A percentile compares a stretch with the other conserved stretches of the same genome.
Evolutionary conservation across 1,139 yeast species (phyloP).

Genomic region (Protomyces pachydermus): DNA sequence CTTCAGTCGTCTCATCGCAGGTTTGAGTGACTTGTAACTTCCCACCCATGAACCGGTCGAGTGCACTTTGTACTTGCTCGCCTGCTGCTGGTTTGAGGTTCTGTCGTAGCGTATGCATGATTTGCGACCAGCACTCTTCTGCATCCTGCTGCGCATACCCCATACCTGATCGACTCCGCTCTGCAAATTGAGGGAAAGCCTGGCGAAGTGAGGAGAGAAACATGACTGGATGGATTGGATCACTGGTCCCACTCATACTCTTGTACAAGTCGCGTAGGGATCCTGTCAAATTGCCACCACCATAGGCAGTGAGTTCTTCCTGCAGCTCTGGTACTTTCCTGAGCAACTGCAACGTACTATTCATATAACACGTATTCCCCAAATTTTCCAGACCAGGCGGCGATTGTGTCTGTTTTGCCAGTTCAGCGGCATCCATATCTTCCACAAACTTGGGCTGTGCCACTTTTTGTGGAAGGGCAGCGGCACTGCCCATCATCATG

Average conservation of each 20-base stretch:
- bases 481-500: conserved; percentile 92
- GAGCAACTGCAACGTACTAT: conserved; percentile 38
- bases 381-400: conserved; percentile 48
- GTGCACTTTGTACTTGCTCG: conserved; percentile 35
- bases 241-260: conserved; percentile 38
- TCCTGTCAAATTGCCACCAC: conserved; percentile 15
- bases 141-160: conserved; percentile 93
- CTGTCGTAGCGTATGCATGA: conserved; percentile 44
- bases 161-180: conserved; percentile 58
- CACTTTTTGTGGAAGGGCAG: conserved; percentile 54
- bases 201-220: conserved; percentile 58
- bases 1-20: conserved; percentile 51
- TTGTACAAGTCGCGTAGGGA: conserved; percentile 37
- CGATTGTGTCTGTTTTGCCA: conserved; percentile 40
- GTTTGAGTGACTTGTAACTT: conserved; percentile 58
- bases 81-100: conserved; percentile 20
- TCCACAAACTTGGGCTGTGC: conserved; percentile 52
- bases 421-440: conserved; percentile 54
- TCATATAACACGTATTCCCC: conserved; percentile 32
- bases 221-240: conserved; percentile 49
- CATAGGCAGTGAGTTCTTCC: conserved; percentile 35
- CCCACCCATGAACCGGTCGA: conserved; percentile 60
- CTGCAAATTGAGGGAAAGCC: conserved; percentile 83
- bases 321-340: conserved; percentile 60
- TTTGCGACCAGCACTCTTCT: conserved; percentile 87